These are phyloP conservation scores for Colletotrichum tamarilloi DNA, from an alignment of 2,329 filamentous ascomycete species.

Conservation along the genomic window DNA sequence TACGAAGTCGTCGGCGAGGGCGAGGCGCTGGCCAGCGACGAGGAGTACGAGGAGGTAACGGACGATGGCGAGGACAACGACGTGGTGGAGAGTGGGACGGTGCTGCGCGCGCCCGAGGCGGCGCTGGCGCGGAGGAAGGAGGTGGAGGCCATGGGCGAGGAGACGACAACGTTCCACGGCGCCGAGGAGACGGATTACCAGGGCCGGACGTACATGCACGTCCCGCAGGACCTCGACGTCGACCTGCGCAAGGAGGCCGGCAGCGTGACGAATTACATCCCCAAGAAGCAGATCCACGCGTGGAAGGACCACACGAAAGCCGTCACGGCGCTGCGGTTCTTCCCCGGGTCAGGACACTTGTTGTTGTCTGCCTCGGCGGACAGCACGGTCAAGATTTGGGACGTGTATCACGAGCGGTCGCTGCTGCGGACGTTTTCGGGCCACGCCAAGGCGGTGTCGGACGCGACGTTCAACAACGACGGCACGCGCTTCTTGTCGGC, in stretches of 20 bases:
- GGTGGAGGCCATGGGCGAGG: conserved; percentile 71
- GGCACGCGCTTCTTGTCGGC: conserved; percentile 90
- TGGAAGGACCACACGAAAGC: conserved; percentile 89
- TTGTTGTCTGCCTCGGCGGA: conserved; percentile 92
- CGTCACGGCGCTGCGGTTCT: conserved; percentile 90
- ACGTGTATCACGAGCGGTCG: conserved; percentile 90
- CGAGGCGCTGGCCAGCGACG: conserved; percentile 80
- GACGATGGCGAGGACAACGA: conserved; percentile 83
- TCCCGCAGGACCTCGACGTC: conserved; percentile 89
- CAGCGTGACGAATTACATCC: conserved; percentile 88
- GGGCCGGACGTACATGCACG: conserved; percentile 96
- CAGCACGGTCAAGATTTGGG: conserved; percentile 91
- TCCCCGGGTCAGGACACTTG: conserved; percentile 88
- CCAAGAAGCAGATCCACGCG: conserved; percentile 91
- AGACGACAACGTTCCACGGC: conserved; percentile 91
- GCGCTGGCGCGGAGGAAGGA: conserved; percentile 67
- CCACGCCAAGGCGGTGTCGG: conserved; percentile 89
- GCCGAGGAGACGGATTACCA: conserved; percentile 89
- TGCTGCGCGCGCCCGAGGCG: conserved; percentile 65
- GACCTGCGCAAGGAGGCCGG: conserved; percentile 85
- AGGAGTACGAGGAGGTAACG: conserved; percentile 82
- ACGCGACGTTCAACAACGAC: conserved; percentile 85
- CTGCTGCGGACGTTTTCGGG: conserved; percentile 91
- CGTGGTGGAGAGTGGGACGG: conserved; percentile 71
- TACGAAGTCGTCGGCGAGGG: conserved; percentile 80